These are phyloP conservation scores for Gossypium turneri DNA, from an alignment of 345 rosid genomes.

Conservation along the genomic window DNA sequence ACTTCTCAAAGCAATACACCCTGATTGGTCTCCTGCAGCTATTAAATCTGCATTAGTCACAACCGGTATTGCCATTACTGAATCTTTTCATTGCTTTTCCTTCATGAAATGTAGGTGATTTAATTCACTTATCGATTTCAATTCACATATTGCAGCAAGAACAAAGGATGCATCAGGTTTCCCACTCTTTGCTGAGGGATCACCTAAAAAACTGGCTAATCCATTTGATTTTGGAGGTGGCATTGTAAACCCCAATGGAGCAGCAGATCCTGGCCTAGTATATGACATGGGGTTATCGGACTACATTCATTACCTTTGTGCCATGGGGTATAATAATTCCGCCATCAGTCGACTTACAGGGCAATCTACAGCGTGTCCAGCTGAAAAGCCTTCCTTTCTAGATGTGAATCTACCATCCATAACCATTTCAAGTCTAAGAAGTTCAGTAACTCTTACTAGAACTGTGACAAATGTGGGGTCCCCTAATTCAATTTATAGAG, in stretches of 20 bases:
- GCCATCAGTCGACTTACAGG: conserved; percentile 36
- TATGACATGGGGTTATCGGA: conserved; percentile 51
- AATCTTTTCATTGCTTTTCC: neutral
- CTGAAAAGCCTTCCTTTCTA: conserved; percentile 27
- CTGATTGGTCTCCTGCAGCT: conserved; percentile 71
- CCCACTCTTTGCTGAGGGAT: conserved; percentile 54
- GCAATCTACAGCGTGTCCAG: conserved; percentile 26
- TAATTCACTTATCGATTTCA: neutral
- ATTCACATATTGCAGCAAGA: conserved; percentile 31
- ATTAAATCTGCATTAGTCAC: conserved; percentile 63
- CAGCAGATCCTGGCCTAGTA: conserved; percentile 53
- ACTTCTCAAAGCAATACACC: conserved; percentile 49
- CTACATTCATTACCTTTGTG: conserved; percentile 55
- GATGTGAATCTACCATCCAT: conserved; percentile 63
- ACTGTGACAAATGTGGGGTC: conserved; percentile 58
- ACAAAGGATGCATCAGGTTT: conserved; percentile 36
- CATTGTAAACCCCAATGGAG: conserved; percentile 44
- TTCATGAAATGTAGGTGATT: neutral
- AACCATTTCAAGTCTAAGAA: conserved; percentile 48
- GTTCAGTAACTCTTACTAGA: conserved; percentile 33
- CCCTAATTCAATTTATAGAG: conserved; percentile 34
- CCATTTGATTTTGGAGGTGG: conserved; percentile 77
- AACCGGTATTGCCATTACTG: conserved; percentile 25
- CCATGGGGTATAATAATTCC: conserved; percentile 41
- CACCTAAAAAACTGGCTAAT: conserved; percentile 46